These are phyloP conservation scores for Chlorella sorokiniana DNA, from an alignment of 139 green algal genomes.

Conservation along the genomic window DNA sequence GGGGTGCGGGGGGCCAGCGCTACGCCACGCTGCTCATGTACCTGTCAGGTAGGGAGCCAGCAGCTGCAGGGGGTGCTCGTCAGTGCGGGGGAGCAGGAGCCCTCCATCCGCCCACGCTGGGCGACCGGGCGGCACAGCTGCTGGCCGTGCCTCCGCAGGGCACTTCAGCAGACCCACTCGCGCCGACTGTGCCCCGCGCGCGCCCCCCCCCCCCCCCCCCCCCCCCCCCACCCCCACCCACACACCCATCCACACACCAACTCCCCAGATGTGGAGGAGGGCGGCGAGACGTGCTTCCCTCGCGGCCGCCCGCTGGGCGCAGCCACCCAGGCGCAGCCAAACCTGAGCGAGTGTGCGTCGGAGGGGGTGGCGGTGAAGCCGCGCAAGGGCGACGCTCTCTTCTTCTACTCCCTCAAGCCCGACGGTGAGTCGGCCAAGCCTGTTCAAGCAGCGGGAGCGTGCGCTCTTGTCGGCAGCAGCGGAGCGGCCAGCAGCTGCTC, in stretches of 20 bases:
- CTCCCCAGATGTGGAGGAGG: conserved; percentile 48
- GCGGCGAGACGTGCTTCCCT: conserved; percentile 47
- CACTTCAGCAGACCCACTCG: too few species aligned
- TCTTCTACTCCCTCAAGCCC: conserved; percentile 40
- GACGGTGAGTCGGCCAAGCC: conserved; percentile 1
- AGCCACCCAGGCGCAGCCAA: background rate
- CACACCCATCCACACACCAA: too few species aligned
- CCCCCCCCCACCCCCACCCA: too few species aligned
- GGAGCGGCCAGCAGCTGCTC: too few species aligned
- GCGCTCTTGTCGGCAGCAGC: too few species aligned
- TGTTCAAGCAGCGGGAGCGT: too few species aligned
- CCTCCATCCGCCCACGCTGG: too few species aligned
- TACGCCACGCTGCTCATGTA: conserved; percentile 21
- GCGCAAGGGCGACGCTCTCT: conserved; percentile 45
- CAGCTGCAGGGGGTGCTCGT: background rate
- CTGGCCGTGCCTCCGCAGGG: too few species aligned
- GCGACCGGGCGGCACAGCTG: too few species aligned
- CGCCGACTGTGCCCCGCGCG: too few species aligned
- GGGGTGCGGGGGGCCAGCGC: background rate
- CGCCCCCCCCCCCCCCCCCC: too few species aligned
- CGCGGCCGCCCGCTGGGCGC: background rate
- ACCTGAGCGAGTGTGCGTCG: background rate
- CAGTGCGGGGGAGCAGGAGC: too few species aligned
- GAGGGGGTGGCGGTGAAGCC: conserved; percentile 48
- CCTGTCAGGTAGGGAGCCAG: background rate